These are phyloP conservation scores for Gnomoniopsis smithogilvyi DNA, from an alignment of 2,329 filamentous ascomycete species.

Conservation along the genomic window DNA sequence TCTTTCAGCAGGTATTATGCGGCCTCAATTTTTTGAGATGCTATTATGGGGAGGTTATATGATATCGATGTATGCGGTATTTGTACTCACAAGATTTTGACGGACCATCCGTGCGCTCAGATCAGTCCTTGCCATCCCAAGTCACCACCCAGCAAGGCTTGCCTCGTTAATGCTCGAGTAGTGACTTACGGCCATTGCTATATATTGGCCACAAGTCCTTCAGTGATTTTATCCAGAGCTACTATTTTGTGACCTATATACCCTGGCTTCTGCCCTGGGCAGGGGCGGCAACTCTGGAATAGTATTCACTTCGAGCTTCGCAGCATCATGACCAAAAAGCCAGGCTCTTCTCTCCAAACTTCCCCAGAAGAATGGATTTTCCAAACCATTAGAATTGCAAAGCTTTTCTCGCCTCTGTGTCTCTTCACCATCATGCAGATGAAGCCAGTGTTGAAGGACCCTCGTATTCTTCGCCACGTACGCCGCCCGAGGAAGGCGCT, in stretches of 20 bases:
- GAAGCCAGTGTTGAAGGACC: constrained; percentile 23
- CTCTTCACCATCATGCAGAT: constrained; percentile 23
- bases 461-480: constrained; percentile 21
- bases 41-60: too few relatives aligned
- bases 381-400: constrained; percentile 14
- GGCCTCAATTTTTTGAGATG: too few relatives aligned
- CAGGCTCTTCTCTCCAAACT: constrained; percentile 32
- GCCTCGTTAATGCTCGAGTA: too few relatives aligned
- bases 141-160: too few relatives aligned
- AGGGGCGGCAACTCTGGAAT: not conserved
- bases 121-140: too few relatives aligned
- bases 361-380: constrained; percentile 25
- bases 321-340: constrained; percentile 25
- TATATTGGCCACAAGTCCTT: too few relatives aligned
- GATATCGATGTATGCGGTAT: too few relatives aligned
- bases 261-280: not conserved
- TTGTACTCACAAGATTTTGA: too few relatives aligned
- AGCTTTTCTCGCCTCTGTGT: constrained; percentile 19
- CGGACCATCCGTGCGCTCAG: too few relatives aligned
- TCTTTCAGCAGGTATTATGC: too few relatives aligned
- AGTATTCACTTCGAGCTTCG: not conserved
- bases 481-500: constrained; percentile 20
- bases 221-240: not conserved
- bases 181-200: too few relatives aligned
- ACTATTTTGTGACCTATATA: not conserved